Evolutionary conservation across 345 rosid genomes (phyloP).

Genomic region (Hirschfeldia incana): DNA sequence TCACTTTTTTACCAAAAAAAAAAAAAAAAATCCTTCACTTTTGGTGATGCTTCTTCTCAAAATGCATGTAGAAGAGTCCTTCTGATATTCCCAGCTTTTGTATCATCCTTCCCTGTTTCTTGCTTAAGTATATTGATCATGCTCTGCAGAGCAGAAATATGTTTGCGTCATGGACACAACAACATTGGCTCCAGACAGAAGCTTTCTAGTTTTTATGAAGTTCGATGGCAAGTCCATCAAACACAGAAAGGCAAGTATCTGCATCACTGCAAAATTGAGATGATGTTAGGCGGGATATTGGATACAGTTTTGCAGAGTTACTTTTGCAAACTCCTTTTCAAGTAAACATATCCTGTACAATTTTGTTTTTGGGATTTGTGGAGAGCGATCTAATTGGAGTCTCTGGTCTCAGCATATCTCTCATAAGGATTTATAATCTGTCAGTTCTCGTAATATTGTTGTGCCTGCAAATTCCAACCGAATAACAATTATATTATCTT

Average conservation of each 20-base stretch:
- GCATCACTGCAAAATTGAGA: too few relatives aligned
- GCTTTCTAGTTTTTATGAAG: neutral
- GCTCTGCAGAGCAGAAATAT: constrained; percentile 23
- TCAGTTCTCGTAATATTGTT: too few relatives aligned
- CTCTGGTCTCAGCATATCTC: neutral
- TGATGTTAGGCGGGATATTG: too few relatives aligned
- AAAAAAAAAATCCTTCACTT: constrained; percentile 24
- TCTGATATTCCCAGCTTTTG: constrained; percentile 52
- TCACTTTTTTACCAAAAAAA: too few relatives aligned
- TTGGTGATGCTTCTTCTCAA: constrained; percentile 79
- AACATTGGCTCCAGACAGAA: neutral
- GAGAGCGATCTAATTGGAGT: neutral
- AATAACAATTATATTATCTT: too few relatives aligned
- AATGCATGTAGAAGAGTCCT: constrained; percentile 62
- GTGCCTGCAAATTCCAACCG: too few relatives aligned
- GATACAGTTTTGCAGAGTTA: too few relatives aligned
- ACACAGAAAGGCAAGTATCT: too few relatives aligned
- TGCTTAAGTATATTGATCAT: constrained; percentile 55
- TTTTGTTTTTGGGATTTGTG: neutral
- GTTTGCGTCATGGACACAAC: neutral
- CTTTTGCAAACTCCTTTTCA: neutral
- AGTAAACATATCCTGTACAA: neutral
- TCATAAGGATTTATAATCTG: too few relatives aligned
- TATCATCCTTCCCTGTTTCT: too few relatives aligned
- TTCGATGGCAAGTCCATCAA: too few relatives aligned